Conservation (phyloP, 805 yeast genomes). For the Blastobotrys parvus region DNA sequence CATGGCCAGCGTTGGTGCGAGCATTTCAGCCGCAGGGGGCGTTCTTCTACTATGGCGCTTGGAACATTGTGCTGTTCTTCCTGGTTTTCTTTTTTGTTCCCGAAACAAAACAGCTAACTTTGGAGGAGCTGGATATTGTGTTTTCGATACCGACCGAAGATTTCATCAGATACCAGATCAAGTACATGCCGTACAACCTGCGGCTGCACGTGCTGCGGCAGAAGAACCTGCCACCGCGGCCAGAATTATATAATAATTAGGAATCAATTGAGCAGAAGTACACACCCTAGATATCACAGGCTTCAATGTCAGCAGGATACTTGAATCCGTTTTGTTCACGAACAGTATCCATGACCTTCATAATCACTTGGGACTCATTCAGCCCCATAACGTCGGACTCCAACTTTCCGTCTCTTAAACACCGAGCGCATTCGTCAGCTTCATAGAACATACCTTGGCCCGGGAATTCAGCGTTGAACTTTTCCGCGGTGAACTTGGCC, state of each 20-base stretch:
- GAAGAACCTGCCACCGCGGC: constrained; percentile 15
- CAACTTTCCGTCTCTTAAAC: constrained; percentile 33
- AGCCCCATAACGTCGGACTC: constrained; percentile 34
- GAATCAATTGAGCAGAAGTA: too few species aligned
- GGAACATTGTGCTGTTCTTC: constrained; percentile 70
- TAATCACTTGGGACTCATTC: constrained; percentile 39
- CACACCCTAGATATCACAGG: constrained; percentile 3
- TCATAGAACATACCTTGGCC: constrained; percentile 46
- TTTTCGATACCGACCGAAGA: constrained; percentile 46
- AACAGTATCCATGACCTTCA: constrained; percentile 41
- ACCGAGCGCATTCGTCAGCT: constrained; percentile 46
- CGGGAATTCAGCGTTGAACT: constrained; percentile 5
- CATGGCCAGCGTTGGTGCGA: constrained; percentile 66
- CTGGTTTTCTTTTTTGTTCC: constrained; percentile 45
- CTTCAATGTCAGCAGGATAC: constrained; percentile 35
- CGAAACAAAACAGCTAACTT: constrained; percentile 61
- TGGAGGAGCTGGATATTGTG: constrained; percentile 71
- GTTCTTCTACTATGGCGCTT: constrained; percentile 80
- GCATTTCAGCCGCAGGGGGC: constrained; percentile 78
- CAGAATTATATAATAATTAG: constrained; percentile 15
- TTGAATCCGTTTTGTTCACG: constrained; percentile 37
- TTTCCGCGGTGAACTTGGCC: neutral
- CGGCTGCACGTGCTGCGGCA: constrained; percentile 15
- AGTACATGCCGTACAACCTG: constrained; percentile 21
- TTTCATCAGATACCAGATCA: constrained; percentile 44